phyloP scores from a whole-genome alignment of 2,329 filamentous ascomycete genomes.

The Grosmannia penicillata region DNA sequence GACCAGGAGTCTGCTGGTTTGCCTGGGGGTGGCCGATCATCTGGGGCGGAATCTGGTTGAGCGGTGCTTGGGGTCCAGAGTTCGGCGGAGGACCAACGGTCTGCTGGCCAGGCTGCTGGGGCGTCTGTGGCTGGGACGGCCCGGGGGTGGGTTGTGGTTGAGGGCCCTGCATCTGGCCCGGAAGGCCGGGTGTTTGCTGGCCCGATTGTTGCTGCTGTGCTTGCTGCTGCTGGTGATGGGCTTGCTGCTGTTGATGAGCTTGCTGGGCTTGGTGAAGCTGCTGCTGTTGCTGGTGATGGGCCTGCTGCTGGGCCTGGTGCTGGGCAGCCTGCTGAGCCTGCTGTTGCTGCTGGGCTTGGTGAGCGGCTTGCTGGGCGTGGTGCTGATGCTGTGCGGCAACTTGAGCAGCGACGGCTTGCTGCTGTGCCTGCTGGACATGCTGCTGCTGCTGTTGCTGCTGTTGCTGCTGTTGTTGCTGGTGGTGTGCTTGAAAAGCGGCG shows the following conservation, averaged over 20 bases:
- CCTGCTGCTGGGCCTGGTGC: slow-evolving; percentile 22
- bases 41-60: slow-evolving; percentile 15
- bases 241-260: slow-evolving; percentile 12
- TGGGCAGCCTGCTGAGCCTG: slow-evolving; percentile 23
- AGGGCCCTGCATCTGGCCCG: slow-evolving; percentile 2
- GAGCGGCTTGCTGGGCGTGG: slow-evolving; percentile 21
- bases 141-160: not conserved
- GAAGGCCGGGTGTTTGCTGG: slow-evolving; percentile 5
- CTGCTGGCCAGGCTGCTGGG: slow-evolving; percentile 20
- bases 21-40: slow-evolving; percentile 18
- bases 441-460: slow-evolving; percentile 15
- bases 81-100: slow-evolving; percentile 18
- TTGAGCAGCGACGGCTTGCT: no score
- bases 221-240: slow-evolving; percentile 23
- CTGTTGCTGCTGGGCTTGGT: slow-evolving; percentile 40
- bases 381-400: slow-evolving; percentile 26
- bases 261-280: slow-evolving; percentile 23
- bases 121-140: slow-evolving; percentile 16
- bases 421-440: slow-evolving; percentile 24
- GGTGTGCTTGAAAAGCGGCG: slow-evolving; percentile 17
- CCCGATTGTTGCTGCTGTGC: slow-evolving; percentile 15
- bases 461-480: slow-evolving; percentile 8
- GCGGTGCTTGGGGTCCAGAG: slow-evolving; percentile 12
- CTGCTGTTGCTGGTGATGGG: slow-evolving; percentile 17
- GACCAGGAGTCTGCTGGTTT: slow-evolving; percentile 17